Evolutionary conservation across 2,329 filamentous ascomycete genomes (phyloP), one percentile per base, ranked within the genome.

Genomic region (Colletotrichum noveboracense): DNA sequence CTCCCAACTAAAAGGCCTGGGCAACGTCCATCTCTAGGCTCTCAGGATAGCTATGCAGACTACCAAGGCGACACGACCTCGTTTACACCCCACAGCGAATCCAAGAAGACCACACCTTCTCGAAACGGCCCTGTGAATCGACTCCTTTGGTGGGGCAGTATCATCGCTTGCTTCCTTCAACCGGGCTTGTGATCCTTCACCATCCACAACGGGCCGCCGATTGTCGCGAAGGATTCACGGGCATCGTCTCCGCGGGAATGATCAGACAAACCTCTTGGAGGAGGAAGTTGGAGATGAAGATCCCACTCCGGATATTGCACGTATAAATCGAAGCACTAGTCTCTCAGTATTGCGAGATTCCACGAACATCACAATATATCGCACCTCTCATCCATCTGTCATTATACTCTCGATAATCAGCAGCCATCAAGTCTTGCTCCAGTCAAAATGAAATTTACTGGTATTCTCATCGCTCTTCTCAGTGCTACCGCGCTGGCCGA

Each of bases 241-340:
- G n/a, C 43, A 52, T 52, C 10, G 2, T 5, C 43, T 21, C n/a
- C 43, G n/a, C 18, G 3, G 3, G 10, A 2, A 48, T 4, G 2
- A 1, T 21, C 1, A 0, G 6, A 10, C 10, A 52, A 21, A 12
- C 3, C 9, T n/a, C 38, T 48, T 48, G 2, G 9, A 1, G 5
- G 6, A 13, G 43, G 10, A 52, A 52, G 0, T 13, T 13, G 0
- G 10, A 52, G n/a, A 12, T 7, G n/a, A 52, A 21, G 0, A 21
- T 52, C n/a, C 6, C 13, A 13, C 0, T 21, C 10, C 21, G 0
- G n/a, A 21, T 21, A 52, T 52, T 0, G 0, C 12, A 13, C 0
- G n/a, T 21, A 52, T 52, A 52, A 52, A 52, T 52, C 10, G 0
- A 21, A 0, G 3, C 9, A 7, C n/a, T 7, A 1, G n/a, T 21